phyloP scores from a whole-genome alignment of 2,329 filamentous ascomycete species.

The Aureobasidium uvarum region DNA sequence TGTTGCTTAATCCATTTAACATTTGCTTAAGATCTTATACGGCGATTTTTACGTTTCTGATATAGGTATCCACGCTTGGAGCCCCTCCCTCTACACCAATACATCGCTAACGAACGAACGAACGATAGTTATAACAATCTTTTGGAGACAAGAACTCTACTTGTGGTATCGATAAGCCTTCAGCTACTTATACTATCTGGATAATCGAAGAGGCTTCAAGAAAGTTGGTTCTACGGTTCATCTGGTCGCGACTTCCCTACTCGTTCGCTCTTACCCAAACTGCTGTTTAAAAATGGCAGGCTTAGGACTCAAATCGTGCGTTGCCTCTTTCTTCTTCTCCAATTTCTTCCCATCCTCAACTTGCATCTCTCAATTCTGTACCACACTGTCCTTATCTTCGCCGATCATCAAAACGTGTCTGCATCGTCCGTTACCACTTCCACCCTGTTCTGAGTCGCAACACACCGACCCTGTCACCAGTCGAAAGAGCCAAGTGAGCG shows the following conservation, averaged over 20 bases:
- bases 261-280: conserved; percentile 15
- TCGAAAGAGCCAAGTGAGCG: not conserved
- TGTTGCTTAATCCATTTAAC: not conserved
- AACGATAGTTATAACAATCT: not conserved
- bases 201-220: not conserved
- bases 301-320: conserved; percentile 22
- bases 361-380: too few species aligned
- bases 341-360: not conserved
- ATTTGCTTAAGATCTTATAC: not conserved
- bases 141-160: not conserved
- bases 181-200: not conserved
- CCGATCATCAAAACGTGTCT: not conserved
- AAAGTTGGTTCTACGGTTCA: not conserved
- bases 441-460: not conserved
- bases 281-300: conserved; percentile 13
- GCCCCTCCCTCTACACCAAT: not conserved
- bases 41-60: not conserved
- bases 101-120: not conserved
- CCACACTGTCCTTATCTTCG: not conserved
- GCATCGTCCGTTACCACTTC: not conserved
- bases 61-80: not conserved
- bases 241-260: conserved; percentile 17
- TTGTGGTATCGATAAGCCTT: not conserved
- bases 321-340: conserved; percentile 3
- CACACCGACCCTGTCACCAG: not conserved